These are phyloP conservation scores for Dactylellina parvicollis DNA, from an alignment of 2,329 filamentous ascomycete genomes.

Conservation along the genomic window DNA sequence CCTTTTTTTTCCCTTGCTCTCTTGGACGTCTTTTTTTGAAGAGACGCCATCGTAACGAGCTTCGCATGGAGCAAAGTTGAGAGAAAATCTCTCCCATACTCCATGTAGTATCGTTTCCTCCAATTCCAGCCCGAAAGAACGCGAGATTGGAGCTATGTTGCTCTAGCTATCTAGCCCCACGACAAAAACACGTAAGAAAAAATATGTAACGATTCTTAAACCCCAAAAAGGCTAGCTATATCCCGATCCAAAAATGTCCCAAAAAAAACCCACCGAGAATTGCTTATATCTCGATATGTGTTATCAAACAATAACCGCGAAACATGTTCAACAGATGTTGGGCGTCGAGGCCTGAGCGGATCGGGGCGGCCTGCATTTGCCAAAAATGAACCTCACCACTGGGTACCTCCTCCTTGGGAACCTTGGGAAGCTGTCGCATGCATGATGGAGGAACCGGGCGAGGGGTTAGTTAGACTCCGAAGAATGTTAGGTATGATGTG, in stretches of 20 bases:
- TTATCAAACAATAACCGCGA: slow-evolving; percentile 40
- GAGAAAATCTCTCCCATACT: slow-evolving; percentile 38
- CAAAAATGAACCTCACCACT: slow-evolving; percentile 54
- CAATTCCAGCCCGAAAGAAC: slow-evolving; percentile 27
- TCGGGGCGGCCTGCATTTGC: slow-evolving; percentile 54
- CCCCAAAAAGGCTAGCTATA: too few relatives aligned
- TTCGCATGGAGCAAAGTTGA: slow-evolving; percentile 44
- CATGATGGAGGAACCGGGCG: slow-evolving; percentile 46
- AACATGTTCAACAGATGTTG: slow-evolving; percentile 29
- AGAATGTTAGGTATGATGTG: not conserved
- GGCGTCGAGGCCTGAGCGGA: slow-evolving; percentile 38
- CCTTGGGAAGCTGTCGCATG: slow-evolving; percentile 49
- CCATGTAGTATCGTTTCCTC: slow-evolving; percentile 38
- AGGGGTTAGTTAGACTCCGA: not conserved
- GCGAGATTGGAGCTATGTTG: slow-evolving; percentile 9
- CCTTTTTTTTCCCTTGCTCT: slow-evolving; percentile 34
- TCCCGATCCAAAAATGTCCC: too few relatives aligned
- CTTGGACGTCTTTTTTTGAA: slow-evolving; percentile 17
- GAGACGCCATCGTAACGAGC: slow-evolving; percentile 50
- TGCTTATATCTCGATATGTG: slow-evolving; percentile 15
- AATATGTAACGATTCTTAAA: too few relatives aligned
- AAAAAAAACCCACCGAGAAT: slow-evolving; percentile 20
- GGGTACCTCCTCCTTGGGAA: slow-evolving; percentile 46
- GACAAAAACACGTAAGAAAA: slow-evolving; percentile 10
- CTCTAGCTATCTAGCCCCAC: slow-evolving; percentile 20